Evolutionary conservation across 2,329 filamentous ascomycete species (phyloP), one percentile per base, ranked within the genome.

Genomic region (Ascochyta koolunga): DNA sequence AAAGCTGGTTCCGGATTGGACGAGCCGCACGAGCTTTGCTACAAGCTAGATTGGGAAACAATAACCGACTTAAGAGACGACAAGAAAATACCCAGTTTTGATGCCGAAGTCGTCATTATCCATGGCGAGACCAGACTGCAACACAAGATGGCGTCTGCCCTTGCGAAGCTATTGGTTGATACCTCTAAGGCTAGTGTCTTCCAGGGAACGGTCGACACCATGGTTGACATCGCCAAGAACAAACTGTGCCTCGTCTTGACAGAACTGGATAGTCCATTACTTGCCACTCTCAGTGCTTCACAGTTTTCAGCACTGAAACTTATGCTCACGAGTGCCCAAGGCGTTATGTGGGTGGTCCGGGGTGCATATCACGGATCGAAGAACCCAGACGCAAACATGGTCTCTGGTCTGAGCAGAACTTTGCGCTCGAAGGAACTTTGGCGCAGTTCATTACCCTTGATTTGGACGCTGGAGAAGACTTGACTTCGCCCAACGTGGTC

Each of bases 21-120:
- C 4, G 32, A 22, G 10, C 32, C 60, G 9, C 54, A 67, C 22
- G 63, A 70, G 39, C 59, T 70, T 7, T 70, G 66, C 55, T 71
- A 69, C 50, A 71, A 70, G 51, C 44, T 59, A 19, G 46, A 56
- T 0, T 70, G 66, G 67, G 66, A 70, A 39, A 58, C 57, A 0
- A 41, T 58, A 19, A 16, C 22, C 7, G 21, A 39, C 11, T 29
- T 22, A 10, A 39, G 54, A 2, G 18, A 24, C 13, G 50, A 27
- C 32, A 2, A 39, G 6, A 19, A 2, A 4, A 11, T 38, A 31
- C 25, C 25, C 13, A 35, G 43, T 6, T 52, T 54, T 19, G 49
- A 58, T 18, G 36, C 51, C 4, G 49, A 58, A 21, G 49, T 65
- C 8, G 31, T 54, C 1, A 60, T 67, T 27, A 49, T 67, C 16